phyloP scores from a whole-genome alignment of 805 yeast genomes.

The Schwanniomyces sp. region DNA sequence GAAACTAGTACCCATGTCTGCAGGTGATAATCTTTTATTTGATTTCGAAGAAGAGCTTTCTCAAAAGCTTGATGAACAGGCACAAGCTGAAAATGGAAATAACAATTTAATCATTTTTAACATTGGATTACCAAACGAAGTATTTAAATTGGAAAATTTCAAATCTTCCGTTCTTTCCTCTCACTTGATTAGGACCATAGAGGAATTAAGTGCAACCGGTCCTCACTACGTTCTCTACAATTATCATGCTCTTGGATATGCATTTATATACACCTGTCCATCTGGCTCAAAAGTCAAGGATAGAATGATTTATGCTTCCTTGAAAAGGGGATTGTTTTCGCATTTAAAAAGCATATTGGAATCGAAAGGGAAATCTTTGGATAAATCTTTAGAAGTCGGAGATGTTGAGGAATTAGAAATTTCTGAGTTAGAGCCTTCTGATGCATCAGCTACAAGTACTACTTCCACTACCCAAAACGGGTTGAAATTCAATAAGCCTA shows the following conservation, averaged over 20 bases:
- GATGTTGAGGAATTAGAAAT: constrained; percentile 69
- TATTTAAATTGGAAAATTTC: constrained; percentile 21
- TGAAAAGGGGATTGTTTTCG: constrained; percentile 59
- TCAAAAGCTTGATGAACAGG: constrained; percentile 20
- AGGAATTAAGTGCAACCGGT: constrained; percentile 24
- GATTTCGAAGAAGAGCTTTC: constrained; percentile 25
- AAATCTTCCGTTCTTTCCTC: constrained; percentile 15
- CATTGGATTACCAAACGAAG: constrained; percentile 52
- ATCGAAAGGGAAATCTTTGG: constrained; percentile 29
- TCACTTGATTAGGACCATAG: constrained; percentile 20
- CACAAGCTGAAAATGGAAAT: constrained; percentile 10
- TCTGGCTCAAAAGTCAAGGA: constrained; percentile 86
- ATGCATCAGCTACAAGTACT: constrained; percentile 8
- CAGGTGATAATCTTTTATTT: constrained; percentile 18
- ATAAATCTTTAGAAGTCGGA: constrained; percentile 64
- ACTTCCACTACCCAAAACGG: constrained; percentile 10
- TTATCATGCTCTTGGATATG: constrained; percentile 34
- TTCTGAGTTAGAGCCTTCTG: constrained; percentile 37
- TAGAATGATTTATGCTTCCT: constrained; percentile 90
- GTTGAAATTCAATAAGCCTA: constrained; percentile 56
- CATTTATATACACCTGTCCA: constrained; percentile 86
- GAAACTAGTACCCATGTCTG: constrained; percentile 37
- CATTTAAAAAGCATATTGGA: constrained; percentile 42
- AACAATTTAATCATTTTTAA: constrained; percentile 46
- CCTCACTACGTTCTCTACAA: constrained; percentile 57